A percentile compares a stretch with the other conserved stretches of the same genome.
phyloP scores from a whole-genome alignment of 768 basidiomycete genomes.

The Trametes maxima region DNA sequence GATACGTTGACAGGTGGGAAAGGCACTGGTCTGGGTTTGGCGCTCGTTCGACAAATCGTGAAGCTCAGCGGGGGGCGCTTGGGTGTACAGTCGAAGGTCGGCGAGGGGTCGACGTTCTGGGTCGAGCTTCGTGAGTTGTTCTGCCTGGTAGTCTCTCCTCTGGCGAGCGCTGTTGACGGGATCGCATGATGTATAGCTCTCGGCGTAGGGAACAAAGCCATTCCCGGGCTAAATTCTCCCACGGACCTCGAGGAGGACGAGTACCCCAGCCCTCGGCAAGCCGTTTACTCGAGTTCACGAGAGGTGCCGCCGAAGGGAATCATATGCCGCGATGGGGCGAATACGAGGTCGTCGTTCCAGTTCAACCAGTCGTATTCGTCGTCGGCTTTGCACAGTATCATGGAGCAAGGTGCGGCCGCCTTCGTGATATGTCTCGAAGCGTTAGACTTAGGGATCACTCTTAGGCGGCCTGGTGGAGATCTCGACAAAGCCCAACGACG shows the following conservation, averaged over 20 bases:
- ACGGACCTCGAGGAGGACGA: constrained; percentile 14
- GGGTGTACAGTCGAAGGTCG: constrained; percentile 45
- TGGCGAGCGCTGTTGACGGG: constrained; percentile 10
- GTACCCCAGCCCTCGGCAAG: constrained; percentile 10
- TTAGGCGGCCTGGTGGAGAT: constrained; percentile 62
- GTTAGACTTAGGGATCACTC: not conserved
- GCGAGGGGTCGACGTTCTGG: constrained; percentile 87
- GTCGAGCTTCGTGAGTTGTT: constrained; percentile 63
- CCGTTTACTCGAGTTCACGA: constrained; percentile 12
- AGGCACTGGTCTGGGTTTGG: constrained; percentile 56
- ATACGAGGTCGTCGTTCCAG: constrained; percentile 6
- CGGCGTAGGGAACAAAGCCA: constrained; percentile 65
- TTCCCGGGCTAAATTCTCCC: constrained; percentile 29
- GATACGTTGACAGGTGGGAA: constrained; percentile 40
- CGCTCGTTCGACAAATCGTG: constrained; percentile 55
- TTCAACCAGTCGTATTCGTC: constrained; percentile 32
- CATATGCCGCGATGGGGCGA: not conserved
- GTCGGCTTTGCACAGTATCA: constrained; percentile 62
- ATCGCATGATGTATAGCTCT: constrained; percentile 42
- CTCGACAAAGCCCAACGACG: constrained; percentile 44
- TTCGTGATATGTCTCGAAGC: not conserved
- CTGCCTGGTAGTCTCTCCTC: not conserved
- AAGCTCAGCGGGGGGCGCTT: constrained; percentile 51
- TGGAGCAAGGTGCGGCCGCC: constrained; percentile 57
- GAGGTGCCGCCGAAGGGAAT: not conserved